Evolutionary conservation across 352 stramenopile species (phyloP).

Genomic region (Phytophthora cactorum): DNA sequence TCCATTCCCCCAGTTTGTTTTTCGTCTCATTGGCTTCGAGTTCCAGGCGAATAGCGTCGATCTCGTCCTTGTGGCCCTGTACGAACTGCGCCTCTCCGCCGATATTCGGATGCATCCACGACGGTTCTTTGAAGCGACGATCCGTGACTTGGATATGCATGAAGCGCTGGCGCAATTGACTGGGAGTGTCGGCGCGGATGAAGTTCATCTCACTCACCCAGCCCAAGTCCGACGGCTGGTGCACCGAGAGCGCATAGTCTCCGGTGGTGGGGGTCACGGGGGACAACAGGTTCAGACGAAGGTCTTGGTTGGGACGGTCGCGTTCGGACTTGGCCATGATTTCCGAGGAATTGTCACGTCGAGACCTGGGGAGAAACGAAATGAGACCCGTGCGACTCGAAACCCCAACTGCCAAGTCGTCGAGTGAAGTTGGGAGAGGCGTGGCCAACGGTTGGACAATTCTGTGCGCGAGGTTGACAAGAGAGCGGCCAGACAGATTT

Average conservation of each 20-base stretch:
- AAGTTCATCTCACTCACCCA: slow-evolving; percentile 47
- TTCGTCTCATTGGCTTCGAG: slow-evolving; percentile 29
- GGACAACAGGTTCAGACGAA: slow-evolving; percentile 22
- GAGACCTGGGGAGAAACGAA: background rate
- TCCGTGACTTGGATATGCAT: slow-evolving; percentile 74
- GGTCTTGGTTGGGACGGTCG: slow-evolving; percentile 3
- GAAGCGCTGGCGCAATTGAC: slow-evolving; percentile 56
- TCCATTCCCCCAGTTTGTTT: slow-evolving; percentile 72
- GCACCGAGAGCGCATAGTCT: slow-evolving; percentile 25
- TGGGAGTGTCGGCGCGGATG: slow-evolving; percentile 46
- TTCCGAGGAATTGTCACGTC: background rate
- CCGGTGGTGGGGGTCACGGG: slow-evolving; percentile 3
- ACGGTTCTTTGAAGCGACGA: slow-evolving; percentile 62
- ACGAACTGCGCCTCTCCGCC: slow-evolving; percentile 58
- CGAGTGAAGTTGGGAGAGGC: background rate
- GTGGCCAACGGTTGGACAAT: background rate
- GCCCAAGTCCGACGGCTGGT: slow-evolving; percentile 14
- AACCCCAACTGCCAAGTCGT: background rate
- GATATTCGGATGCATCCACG: slow-evolving; percentile 75
- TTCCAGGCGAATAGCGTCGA: slow-evolving; percentile 39
- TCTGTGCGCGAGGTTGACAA: background rate
- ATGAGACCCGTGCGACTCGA: background rate
- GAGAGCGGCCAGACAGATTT: background rate
- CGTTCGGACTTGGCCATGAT: background rate
- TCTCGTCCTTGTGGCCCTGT: slow-evolving; percentile 34